Percentiles rank a stretch among this genome's conserved stretches.
Evolutionary conservation across 495 filamentous ascomycete species (phyloP).

Genomic region (Aspergillus affinis): DNA sequence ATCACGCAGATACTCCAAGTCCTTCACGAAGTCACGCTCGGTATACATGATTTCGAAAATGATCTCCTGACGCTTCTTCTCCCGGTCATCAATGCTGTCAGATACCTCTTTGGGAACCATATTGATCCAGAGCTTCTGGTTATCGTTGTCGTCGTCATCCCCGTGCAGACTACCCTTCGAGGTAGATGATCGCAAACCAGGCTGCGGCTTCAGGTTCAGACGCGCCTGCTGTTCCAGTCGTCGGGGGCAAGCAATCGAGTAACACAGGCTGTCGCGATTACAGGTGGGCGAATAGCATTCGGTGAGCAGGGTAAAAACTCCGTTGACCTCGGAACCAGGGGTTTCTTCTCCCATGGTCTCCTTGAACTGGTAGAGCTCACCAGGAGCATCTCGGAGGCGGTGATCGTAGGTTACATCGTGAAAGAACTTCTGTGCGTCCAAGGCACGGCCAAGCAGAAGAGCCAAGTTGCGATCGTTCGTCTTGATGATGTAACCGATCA

Average conservation of each 20-base stretch:
- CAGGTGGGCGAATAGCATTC: slow-evolving; percentile 99
- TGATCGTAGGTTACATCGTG: slow-evolving; percentile 99
- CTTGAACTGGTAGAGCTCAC: slow-evolving; percentile 94
- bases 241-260: slow-evolving; percentile 96
- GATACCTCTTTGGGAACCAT: slow-evolving; percentile 94
- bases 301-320: slow-evolving; percentile 91
- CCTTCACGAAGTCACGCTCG: slow-evolving; percentile 98
- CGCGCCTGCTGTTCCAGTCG: slow-evolving; percentile 92
- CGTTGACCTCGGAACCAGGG: slow-evolving; percentile 80
- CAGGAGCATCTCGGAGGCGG: slow-evolving; percentile 81
- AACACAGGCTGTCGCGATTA: slow-evolving; percentile 90
- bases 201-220: slow-evolving; percentile 86
- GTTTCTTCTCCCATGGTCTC: slow-evolving; percentile 88
- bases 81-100: slow-evolving; percentile 79
- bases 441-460: slow-evolving; percentile 83
- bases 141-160: slow-evolving; percentile 81
- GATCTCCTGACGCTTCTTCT: slow-evolving; percentile 97
- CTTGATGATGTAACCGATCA: slow-evolving; percentile 91
- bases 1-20: slow-evolving; percentile 94
- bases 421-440: slow-evolving; percentile 99
- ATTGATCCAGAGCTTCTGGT: slow-evolving; percentile 99
- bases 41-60: slow-evolving; percentile 99
- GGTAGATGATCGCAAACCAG: slow-evolving; percentile 79
- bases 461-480: slow-evolving; percentile 96
- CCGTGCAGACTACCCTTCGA: slow-evolving; percentile 78